Evolutionary conservation across 2,329 filamentous ascomycete species (phyloP).

Genomic region (Aspergillus sojae): DNA sequence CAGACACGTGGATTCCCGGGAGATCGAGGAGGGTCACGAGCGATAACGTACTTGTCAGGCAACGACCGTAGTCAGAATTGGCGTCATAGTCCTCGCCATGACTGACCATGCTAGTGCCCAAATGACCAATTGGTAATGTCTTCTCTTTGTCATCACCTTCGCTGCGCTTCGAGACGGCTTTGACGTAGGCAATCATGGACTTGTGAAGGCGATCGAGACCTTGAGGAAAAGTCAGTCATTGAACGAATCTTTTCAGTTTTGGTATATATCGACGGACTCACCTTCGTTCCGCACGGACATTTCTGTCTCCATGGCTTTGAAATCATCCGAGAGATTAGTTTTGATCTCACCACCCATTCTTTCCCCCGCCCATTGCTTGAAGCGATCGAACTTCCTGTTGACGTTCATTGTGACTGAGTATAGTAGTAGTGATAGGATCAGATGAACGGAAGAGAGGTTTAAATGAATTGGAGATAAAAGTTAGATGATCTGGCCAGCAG

Average conservation of each 20-base stretch:
- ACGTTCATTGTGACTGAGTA: conserved; percentile 55
- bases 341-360: conserved; percentile 92
- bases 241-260: neutral
- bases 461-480: neutral
- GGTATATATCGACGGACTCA: conserved; percentile 43
- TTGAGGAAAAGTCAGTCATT: conserved; percentile 43
- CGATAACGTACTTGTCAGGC: conserved; percentile 65
- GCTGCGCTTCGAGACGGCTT: conserved; percentile 81
- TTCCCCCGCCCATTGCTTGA: conserved; percentile 98
- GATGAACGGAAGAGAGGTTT: conserved; percentile 5
- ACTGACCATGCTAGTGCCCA: conserved; percentile 81
- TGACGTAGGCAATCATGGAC: conserved; percentile 83
- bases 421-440: neutral
- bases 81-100: conserved; percentile 93
- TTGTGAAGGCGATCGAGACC: conserved; percentile 89
- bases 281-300: conserved; percentile 89
- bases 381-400: conserved; percentile 88
- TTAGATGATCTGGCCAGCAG: conserved; percentile 8
- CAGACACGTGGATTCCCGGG: neutral
- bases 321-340: conserved; percentile 84
- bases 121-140: conserved; percentile 73
- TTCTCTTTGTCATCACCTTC: conserved; percentile 90
- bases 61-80: conserved; percentile 89
- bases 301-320: conserved; percentile 85
- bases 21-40: neutral